phyloP scores from a whole-genome alignment of 2,329 filamentous ascomycete genomes.

The Xylariaceae sp. region DNA sequence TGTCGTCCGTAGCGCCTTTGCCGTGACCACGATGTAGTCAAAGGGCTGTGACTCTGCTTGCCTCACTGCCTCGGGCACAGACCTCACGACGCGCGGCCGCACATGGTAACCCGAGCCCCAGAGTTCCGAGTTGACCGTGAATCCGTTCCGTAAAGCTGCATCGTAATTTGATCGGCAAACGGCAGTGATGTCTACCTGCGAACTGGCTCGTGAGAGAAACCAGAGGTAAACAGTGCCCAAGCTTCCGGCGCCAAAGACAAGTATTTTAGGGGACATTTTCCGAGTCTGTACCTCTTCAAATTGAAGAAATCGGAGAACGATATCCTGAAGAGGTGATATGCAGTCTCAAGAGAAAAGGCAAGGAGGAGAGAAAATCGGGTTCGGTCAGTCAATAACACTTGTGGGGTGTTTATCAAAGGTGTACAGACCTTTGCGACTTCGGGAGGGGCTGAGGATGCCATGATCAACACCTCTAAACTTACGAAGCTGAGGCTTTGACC shows the following conservation, averaged over 20 bases:
- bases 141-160: conserved; percentile 23
- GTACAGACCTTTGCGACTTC: too few relatives aligned
- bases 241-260: conserved; percentile 33
- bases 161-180: conserved; percentile 31
- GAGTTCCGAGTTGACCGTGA: conserved; percentile 27
- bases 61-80: conserved; percentile 28
- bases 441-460: too few relatives aligned
- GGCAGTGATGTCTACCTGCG: conserved; percentile 24
- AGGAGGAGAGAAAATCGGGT: too few relatives aligned
- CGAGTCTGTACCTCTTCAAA: too few relatives aligned
- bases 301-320: too few relatives aligned
- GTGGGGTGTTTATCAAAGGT: too few relatives aligned
- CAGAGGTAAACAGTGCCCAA: conserved; percentile 28
- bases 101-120: conserved; percentile 28
- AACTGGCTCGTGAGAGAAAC: conserved; percentile 21
- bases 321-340: too few relatives aligned
- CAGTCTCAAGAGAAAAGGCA: too few relatives aligned
- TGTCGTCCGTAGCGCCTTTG: conserved; percentile 23
- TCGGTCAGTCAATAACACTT: too few relatives aligned
- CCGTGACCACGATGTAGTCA: conserved; percentile 26
- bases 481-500: too few relatives aligned
- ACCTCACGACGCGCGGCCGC: conserved; percentile 23
- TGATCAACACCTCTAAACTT: too few relatives aligned
- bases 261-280: conserved; percentile 16
- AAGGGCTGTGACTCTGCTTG: conserved; percentile 16